These are phyloP conservation scores for Dianthus caryophyllus DNA, from an alignment of 148 eudicot genomes.

Conservation along the genomic window DNA sequence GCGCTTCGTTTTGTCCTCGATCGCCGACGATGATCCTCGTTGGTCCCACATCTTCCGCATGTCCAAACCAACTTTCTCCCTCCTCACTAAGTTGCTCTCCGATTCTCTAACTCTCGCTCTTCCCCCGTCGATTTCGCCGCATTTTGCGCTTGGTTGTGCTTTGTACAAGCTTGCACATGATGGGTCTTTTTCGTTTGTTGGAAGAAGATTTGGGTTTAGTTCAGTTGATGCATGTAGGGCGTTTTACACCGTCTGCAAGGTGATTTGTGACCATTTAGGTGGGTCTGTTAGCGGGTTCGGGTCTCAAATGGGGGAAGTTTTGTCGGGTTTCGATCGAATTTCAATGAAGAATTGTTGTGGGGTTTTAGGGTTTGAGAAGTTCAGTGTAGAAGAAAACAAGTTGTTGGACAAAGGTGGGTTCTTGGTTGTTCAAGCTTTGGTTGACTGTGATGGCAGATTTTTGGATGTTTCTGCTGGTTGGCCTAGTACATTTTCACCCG, in stretches of 20 bases:
- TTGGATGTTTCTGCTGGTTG: constrained; percentile 91
- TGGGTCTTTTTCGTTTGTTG: constrained; percentile 44
- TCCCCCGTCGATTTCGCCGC: constrained; percentile 39
- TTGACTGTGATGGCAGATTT: constrained; percentile 80
- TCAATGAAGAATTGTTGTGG: constrained; percentile 77
- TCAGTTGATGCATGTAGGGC: constrained; percentile 46
- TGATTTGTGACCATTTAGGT: constrained; percentile 47
- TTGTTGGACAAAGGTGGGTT: constrained; percentile 55
- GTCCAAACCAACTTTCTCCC: constrained; percentile 64
- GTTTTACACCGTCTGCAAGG: constrained; percentile 61
- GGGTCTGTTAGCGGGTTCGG: constrained; percentile 46
- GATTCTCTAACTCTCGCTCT: constrained; percentile 35
- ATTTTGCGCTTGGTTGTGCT: constrained; percentile 58
- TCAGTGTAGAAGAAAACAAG: constrained; percentile 36
- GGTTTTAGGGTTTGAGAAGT: constrained; percentile 59
- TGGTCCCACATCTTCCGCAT: constrained; percentile 61
- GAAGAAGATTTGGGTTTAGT: constrained; percentile 43
- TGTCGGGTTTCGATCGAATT: constrained; percentile 65
- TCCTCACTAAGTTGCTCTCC: constrained; percentile 39
- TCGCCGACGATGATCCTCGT: constrained; percentile 32
- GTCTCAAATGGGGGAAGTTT: constrained; percentile 42
- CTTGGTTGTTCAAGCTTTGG: constrained; percentile 80
- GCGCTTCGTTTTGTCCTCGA: constrained; percentile 38
- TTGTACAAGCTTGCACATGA: constrained; percentile 58
- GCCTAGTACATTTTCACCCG: constrained; percentile 62